Conservation (phyloP, 768 basidiomycete species). For the Leccinum sublutescens region DNA sequence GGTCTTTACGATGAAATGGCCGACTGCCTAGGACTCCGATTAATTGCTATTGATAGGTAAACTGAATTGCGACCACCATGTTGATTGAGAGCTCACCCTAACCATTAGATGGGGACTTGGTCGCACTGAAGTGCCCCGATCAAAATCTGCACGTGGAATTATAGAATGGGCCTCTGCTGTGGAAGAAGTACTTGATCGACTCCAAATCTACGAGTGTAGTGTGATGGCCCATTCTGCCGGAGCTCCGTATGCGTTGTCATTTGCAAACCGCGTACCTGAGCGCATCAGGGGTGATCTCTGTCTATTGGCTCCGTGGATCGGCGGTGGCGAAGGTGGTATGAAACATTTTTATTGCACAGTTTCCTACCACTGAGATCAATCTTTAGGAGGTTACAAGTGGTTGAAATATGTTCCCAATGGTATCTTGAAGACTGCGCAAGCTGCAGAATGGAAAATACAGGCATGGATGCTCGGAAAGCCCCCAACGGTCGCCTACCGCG, state of each 20-base stretch:
- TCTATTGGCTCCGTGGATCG: slow-evolving; percentile 94
- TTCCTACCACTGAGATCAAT: slow-evolving; percentile 13
- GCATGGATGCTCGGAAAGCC: slow-evolving; percentile 98
- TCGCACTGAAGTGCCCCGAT: slow-evolving; percentile 66
- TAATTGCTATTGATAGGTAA: slow-evolving; percentile 93
- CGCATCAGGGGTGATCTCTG: slow-evolving; percentile 84
- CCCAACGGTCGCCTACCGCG: slow-evolving; percentile 78
- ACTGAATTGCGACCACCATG: slow-evolving; percentile 16
- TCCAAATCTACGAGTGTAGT: slow-evolving; percentile 77
- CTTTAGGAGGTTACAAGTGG: slow-evolving; percentile 85
- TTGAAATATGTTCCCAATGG: slow-evolving; percentile 94
- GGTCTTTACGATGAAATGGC: slow-evolving; percentile 98
- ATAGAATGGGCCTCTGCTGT: slow-evolving; percentile 90
- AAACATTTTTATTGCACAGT: slow-evolving; percentile 6
- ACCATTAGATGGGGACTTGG: slow-evolving; percentile 84
- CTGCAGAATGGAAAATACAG: slow-evolving; percentile 96
- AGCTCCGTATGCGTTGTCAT: slow-evolving; percentile 89
- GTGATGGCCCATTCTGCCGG: slow-evolving; percentile 96
- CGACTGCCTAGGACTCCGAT: slow-evolving; percentile 74
- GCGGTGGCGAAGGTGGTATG: slow-evolving; percentile 85
- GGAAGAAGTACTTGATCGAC: slow-evolving; percentile 82
- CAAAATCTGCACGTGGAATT: slow-evolving; percentile 72
- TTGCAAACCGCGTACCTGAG: slow-evolving; percentile 70
- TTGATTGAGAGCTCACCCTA: slow-evolving; percentile 13
- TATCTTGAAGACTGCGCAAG: slow-evolving; percentile 91